Percentiles rank a stretch among this genome's conserved stretches.
These are phyloP conservation scores for Onygena corvina DNA, from an alignment of 2,329 filamentous ascomycete genomes.

Conservation along the genomic window DNA sequence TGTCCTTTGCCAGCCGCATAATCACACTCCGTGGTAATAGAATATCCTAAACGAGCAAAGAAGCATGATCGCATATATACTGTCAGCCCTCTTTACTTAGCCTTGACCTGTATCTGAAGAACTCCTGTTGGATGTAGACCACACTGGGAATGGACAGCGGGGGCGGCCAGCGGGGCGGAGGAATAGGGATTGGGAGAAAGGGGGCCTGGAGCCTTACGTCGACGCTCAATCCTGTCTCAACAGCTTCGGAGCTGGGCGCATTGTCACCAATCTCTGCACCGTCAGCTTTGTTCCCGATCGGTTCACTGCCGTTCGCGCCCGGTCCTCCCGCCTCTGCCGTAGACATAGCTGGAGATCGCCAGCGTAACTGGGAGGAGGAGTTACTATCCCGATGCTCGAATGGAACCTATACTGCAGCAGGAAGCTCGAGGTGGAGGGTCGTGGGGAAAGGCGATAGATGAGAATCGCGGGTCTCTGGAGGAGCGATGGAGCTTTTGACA, in stretches of 20 bases:
- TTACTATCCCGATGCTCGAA: no score
- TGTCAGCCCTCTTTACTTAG: background rate
- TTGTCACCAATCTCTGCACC: background rate
- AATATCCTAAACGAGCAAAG: conserved; percentile 39
- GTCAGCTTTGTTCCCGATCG: background rate
- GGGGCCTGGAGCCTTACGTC: background rate
- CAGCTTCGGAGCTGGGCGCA: background rate
- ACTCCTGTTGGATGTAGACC: background rate
- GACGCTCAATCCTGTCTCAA: background rate
- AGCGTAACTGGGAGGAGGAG: background rate
- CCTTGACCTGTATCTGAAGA: background rate
- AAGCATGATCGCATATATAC: background rate
- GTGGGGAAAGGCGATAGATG: no score
- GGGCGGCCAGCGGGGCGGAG: background rate
- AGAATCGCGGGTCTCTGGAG: no score
- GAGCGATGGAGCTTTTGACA: no score
- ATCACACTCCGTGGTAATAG: conserved; percentile 52
- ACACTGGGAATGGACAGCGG: background rate
- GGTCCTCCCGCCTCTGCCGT: background rate
- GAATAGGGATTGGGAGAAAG: background rate
- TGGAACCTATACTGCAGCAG: no score
- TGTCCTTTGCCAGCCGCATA: conserved; percentile 50
- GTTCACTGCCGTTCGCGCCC: background rate
- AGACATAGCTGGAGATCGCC: background rate
- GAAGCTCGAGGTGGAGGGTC: no score